Evolutionary conservation across 768 basidiomycete genomes (phyloP), one percentile per base, ranked within the genome.

Genomic region (Pulveroboletus sp.): DNA sequence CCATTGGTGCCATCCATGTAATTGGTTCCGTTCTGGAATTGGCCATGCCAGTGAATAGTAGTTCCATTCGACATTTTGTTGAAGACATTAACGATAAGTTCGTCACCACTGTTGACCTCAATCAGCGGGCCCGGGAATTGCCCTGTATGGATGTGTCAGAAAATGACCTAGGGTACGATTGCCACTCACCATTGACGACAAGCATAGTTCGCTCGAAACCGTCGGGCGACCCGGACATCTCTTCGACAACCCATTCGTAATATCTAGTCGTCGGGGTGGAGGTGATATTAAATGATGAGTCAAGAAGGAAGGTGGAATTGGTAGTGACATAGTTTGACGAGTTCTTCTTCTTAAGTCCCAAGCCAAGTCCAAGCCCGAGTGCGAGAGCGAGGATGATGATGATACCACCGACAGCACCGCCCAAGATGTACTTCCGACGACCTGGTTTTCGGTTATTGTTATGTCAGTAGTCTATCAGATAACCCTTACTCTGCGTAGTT

Each of bases 1-100:
- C 70, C 72, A 8, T 58, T 62, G 0, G 75, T 70, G 2, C 78
- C 78, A 44, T 80, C 78, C 56, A 73, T 77, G 51, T 68, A 77
- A 47, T 73, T 72, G 1, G 78, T 78, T 27, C 71, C 66, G 45
- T 75, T 75, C 53, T 72, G 75, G 32, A 66, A 59, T 43, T 76
- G 64, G 21, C 64, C 61, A 17, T 69, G 67, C 69, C 69, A 69
- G 40, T 69, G 67, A 43, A 69, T 63, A 13, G 56, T 47, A 14
- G 67, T 69, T 5, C 69, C 67, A 16, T 69, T 68, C 10, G 59
- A 17, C 51, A 69, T 45, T 33, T 57, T 57, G 45, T 69, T 69
- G 5, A 67, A 63, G 24, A 69, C 69, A 40, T 69, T 69, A n/a
- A 68, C 67, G 37, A 70, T 21, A 20, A 68, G 63, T 41, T 61